A percentile compares a stretch with the other conserved stretches of the same genome.
Conservation (phyloP, 345 rosid species). For the Sonneratia caseolaris region DNA sequence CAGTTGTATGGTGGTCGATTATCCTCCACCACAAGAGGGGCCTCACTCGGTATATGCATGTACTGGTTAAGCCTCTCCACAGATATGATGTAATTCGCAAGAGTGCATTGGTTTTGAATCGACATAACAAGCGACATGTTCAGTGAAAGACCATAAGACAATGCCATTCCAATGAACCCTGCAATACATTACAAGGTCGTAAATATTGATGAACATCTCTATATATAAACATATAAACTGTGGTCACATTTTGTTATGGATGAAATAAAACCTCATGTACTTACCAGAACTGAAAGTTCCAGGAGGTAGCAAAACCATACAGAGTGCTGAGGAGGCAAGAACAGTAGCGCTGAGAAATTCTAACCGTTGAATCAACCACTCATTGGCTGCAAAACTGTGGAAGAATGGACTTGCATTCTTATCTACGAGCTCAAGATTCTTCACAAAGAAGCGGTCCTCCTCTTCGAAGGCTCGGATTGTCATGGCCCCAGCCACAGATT, state of each 20-base stretch:
- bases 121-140: slow-evolving; percentile 63
- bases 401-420: slow-evolving; percentile 87
- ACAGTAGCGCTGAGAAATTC: slow-evolving; percentile 68
- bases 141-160: slow-evolving; percentile 87
- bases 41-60: slow-evolving; percentile 82
- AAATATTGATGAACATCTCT: not conserved
- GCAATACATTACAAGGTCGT: slow-evolving; percentile 12
- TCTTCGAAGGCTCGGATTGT: slow-evolving; percentile 84
- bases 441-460: slow-evolving; percentile 75
- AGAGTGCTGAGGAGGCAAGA: slow-evolving; percentile 76
- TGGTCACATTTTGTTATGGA: not conserved
- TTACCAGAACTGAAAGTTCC: slow-evolving; percentile 84
- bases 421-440: slow-evolving; percentile 63
- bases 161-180: slow-evolving; percentile 98
- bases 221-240: not conserved
- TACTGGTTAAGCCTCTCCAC: slow-evolving; percentile 93
- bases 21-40: slow-evolving; percentile 70
- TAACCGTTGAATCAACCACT: slow-evolving; percentile 85
- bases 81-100: slow-evolving; percentile 79
- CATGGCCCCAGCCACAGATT: slow-evolving; percentile 81
- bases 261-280: slow-evolving; percentile 3
- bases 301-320: slow-evolving; percentile 90
- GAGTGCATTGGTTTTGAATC: slow-evolving; percentile 79
- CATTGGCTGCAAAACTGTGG: slow-evolving; percentile 78
- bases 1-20: slow-evolving; percentile 63